phyloP scores from a whole-genome alignment of 1,139 yeast species.

The Debaryomyces nepalensis region DNA sequence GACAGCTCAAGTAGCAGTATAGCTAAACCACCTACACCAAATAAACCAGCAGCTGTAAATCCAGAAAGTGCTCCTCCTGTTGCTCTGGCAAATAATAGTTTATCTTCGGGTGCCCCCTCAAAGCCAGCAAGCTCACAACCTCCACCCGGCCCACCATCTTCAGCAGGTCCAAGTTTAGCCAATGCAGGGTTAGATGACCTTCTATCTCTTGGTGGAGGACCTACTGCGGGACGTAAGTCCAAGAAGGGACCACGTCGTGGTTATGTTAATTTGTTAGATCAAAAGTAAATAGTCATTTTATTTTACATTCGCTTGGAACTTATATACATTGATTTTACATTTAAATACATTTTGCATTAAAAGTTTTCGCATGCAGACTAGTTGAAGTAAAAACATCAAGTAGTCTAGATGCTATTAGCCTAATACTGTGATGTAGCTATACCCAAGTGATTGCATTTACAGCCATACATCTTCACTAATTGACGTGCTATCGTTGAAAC shows the following conservation, averaged over 20 bases:
- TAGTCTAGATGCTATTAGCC: too few relatives aligned
- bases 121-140: conserved; percentile 16
- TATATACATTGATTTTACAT: neutral
- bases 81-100: conserved; percentile 6
- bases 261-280: conserved; percentile 76
- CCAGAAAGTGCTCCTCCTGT: conserved; percentile 11
- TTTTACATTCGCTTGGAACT: neutral
- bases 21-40: conserved; percentile 18
- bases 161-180: conserved; percentile 34
- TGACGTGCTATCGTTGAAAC: conserved; percentile 8
- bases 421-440: neutral
- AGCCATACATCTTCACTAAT: too few relatives aligned
- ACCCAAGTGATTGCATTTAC: too few relatives aligned
- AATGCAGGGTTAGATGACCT: conserved; percentile 71
- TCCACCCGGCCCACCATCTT: conserved; percentile 13
- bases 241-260: conserved; percentile 74
- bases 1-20: conserved; percentile 12
- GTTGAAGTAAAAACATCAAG: neutral
- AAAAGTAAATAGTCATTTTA: conserved; percentile 11
- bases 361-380: neutral
- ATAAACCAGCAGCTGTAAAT: conserved; percentile 13
- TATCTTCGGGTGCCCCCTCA: conserved; percentile 9
- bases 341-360: neutral
- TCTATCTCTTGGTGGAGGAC: conserved; percentile 50
- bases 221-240: conserved; percentile 48